These are phyloP conservation scores for Penicillium hesseltinei DNA, from an alignment of 2,329 filamentous ascomycete genomes.

Conservation along the genomic window DNA sequence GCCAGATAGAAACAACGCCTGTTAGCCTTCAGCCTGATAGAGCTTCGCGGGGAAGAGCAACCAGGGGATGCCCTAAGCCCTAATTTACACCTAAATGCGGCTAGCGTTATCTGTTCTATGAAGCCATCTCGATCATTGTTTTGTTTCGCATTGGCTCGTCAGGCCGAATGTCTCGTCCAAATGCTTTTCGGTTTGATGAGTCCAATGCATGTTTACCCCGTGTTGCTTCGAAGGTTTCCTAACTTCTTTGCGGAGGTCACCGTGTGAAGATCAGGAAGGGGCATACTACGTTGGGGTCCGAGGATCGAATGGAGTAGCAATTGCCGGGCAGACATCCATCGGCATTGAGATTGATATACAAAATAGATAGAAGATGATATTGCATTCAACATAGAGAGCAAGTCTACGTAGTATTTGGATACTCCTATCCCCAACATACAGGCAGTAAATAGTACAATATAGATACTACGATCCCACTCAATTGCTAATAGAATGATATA, in stretches of 20 bases:
- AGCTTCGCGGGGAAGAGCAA: conserved; percentile 23
- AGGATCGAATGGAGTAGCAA: neutral
- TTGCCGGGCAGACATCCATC: neutral
- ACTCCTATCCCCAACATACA: neutral
- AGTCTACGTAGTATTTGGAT: neutral
- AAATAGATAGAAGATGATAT: too few species aligned
- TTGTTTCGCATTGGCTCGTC: conserved; percentile 16
- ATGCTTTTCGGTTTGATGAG: conserved; percentile 9
- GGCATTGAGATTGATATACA: neutral
- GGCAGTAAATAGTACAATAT: neutral
- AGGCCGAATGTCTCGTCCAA: conserved; percentile 16
- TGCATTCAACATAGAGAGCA: neutral
- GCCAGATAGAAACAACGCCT: conserved; percentile 4
- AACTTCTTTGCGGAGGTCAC: conserved; percentile 14
- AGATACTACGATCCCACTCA: too few species aligned
- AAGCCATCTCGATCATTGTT: neutral
- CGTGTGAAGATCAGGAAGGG: conserved; percentile 6
- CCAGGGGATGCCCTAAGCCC: conserved; percentile 19
- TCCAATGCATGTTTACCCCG: conserved; percentile 8
- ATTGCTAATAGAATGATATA: neutral
- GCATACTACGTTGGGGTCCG: conserved; percentile 12
- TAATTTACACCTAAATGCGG: neutral
- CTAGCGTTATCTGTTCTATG: conserved; percentile 6
- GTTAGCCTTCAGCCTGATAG: conserved; percentile 9
- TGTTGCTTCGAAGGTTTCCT: neutral